Evolutionary conservation across 345 rosid genomes (phyloP).

Genomic region (Sonneratia alba): DNA sequence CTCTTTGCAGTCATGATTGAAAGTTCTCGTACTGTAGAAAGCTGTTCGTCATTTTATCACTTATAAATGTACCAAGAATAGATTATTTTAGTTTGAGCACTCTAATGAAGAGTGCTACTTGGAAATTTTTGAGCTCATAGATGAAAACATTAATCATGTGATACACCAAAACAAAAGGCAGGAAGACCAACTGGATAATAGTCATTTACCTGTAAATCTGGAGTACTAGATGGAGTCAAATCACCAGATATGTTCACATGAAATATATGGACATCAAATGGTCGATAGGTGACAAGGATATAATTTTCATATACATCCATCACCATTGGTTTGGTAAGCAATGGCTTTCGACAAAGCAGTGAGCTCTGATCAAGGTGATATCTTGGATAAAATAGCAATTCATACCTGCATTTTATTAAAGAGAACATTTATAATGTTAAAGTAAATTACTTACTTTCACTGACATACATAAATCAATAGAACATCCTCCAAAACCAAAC

Average conservation of each 20-base stretch:
- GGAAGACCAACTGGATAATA: slow-evolving; percentile 10
- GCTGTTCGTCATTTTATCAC: slow-evolving; percentile 99
- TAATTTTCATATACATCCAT: slow-evolving; percentile 89
- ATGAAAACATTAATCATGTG: slow-evolving; percentile 1
- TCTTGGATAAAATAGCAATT: slow-evolving; percentile 91
- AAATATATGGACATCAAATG: slow-evolving; percentile 87
- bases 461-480: neutral
- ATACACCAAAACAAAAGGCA: slow-evolving; percentile 5
- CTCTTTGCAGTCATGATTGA: slow-evolving; percentile 99
- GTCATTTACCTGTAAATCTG: slow-evolving; percentile 72
- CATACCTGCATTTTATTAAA: slow-evolving; percentile 43
- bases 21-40: slow-evolving; percentile 99
- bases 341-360: slow-evolving; percentile 69
- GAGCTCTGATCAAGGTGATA: slow-evolving; percentile 96
- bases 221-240: slow-evolving; percentile 61
- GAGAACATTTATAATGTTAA: neutral
- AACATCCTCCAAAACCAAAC: neutral
- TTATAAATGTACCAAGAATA: slow-evolving; percentile 60
- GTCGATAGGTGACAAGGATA: slow-evolving; percentile 80
- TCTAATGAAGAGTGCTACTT: slow-evolving; percentile 14
- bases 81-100: slow-evolving; percentile 21
- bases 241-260: slow-evolving; percentile 68
- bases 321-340: slow-evolving; percentile 89
- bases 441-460: neutral
- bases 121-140: slow-evolving; percentile 14